Evolutionary conservation across 2,329 filamentous ascomycete genomes (phyloP), one percentile per base, ranked within the genome.

Genomic region (Lachnellula subtilissima): DNA sequence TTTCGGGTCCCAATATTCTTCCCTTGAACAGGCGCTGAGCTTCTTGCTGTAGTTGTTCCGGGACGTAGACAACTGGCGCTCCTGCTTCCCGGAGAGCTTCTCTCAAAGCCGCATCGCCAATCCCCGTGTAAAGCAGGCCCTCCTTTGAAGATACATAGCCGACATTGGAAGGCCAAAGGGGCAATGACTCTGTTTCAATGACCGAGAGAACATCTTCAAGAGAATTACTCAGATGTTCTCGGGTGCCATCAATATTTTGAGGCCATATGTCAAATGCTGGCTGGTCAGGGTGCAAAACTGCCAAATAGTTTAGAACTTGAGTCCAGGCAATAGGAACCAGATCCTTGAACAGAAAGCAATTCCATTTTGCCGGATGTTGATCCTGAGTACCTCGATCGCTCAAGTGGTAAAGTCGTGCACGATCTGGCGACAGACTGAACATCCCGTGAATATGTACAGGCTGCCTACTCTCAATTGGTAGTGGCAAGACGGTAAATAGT

Each of bases 391-490:
- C 61, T 39, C 55, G 52, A 32, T 67, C 66, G n/a, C 53, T 60
- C 8, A 56, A 52, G 11, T 56, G 61, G 52, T 68, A 62, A 17
- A 72, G 54, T 28, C 63, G 65, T 3, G 65, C 64, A 23, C 71
- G 65, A 54, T 72, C 70, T 0, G 70, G 68, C 0, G 69, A 65
- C 25, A 72, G 62, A 14, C 65, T 65, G 48, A 72, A 72, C 19
- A 69, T 54, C 4, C 68, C 70, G 52, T 72, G 70, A 9, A 72
- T 68, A 47, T 70, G 67, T 8, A 69, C 62, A n/a, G 70, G 70
- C 36, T 72, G 71, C 5, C 64, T 57, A 4, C 62, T 67, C n/a
- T 48, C 25, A 28, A 71, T 64, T 7, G 67, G 67, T 17, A 72
- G 55, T 9, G 68, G 70, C n/a, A 72, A 54, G 2, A 67, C 68